phyloP scores from a whole-genome alignment of 202 grass and related monocot genomes.

The Alloteropsis angusta region DNA sequence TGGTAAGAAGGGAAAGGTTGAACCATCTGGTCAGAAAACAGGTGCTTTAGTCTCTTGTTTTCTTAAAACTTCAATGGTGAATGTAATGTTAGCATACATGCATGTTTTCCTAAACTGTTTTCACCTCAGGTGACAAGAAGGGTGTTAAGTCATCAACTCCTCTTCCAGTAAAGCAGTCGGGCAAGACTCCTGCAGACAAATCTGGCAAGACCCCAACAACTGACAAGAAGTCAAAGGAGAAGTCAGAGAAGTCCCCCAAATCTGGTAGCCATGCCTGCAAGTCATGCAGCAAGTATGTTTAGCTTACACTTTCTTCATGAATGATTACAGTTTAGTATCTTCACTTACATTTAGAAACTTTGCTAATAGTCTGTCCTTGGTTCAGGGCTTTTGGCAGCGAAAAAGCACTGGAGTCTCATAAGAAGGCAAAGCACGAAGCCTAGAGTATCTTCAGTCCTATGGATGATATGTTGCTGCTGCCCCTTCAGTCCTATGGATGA shows the following conservation, averaged over 20 bases:
- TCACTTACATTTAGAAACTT: neutral
- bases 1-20: conserved; percentile 69
- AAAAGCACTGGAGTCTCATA: conserved; percentile 40
- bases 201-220: conserved; percentile 26
- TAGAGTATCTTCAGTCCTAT: neutral
- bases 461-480: neutral
- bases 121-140: conserved; percentile 48
- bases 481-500: neutral
- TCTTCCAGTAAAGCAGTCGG: conserved; percentile 46
- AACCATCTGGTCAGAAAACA: conserved; percentile 44
- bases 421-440: conserved; percentile 52
- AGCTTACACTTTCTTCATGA: neutral
- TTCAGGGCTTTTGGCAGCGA: conserved; percentile 56
- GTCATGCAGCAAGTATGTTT: conserved; percentile 65
- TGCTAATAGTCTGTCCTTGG: neutral
- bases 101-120: neutral
- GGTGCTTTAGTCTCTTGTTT: conserved; percentile 11
- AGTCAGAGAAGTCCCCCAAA: conserved; percentile 47
- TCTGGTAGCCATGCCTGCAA: conserved; percentile 49
- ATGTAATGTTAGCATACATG: neutral
- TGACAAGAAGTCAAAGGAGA: conserved; percentile 44
- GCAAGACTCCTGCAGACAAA: conserved; percentile 32
- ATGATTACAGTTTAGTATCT: neutral
- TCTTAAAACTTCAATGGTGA: neutral
- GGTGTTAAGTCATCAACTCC: conserved; percentile 46